Evolutionary conservation across 306 rosid species (phyloP).

Genomic region (Lagenaria siceraria): DNA sequence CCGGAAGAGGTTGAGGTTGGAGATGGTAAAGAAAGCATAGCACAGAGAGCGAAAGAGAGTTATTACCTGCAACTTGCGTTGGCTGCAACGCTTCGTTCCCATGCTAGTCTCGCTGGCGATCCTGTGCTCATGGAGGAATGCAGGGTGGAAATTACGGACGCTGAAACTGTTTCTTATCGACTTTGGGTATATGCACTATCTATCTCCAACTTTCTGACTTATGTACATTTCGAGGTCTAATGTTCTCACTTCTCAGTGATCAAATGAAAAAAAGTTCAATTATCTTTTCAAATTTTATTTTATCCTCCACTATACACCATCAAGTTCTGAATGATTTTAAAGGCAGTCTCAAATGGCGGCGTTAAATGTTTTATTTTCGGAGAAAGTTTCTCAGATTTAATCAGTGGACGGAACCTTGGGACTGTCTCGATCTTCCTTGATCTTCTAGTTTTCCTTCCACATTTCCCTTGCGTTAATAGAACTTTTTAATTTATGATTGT

Average conservation of each 20-base stretch:
- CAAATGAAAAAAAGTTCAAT: background rate
- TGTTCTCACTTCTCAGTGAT: background rate
- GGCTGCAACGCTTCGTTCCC: conserved; percentile 49
- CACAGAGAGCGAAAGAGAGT: conserved; percentile 38
- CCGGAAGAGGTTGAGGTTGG: conserved; percentile 8
- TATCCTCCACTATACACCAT: background rate
- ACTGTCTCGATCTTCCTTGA: background rate
- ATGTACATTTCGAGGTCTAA: background rate
- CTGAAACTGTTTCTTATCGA: conserved; percentile 73
- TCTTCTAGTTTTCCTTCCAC: background rate
- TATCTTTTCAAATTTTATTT: background rate
- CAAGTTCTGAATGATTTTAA: background rate
- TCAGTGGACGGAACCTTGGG: background rate
- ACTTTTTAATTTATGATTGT: background rate
- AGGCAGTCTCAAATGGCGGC: background rate
- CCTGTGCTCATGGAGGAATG: conserved; percentile 33
- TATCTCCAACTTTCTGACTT: background rate
- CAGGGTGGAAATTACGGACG: conserved; percentile 44
- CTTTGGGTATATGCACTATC: conserved; percentile 53
- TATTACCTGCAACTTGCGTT: conserved; percentile 45
- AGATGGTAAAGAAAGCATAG: conserved; percentile 20
- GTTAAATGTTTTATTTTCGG: background rate
- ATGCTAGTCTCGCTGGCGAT: conserved; percentile 50
- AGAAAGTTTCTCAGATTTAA: background rate
- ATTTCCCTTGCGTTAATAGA: background rate